phyloP scores from a whole-genome alignment of 441 rosid genomes.

The Populus hybrid region DNA sequence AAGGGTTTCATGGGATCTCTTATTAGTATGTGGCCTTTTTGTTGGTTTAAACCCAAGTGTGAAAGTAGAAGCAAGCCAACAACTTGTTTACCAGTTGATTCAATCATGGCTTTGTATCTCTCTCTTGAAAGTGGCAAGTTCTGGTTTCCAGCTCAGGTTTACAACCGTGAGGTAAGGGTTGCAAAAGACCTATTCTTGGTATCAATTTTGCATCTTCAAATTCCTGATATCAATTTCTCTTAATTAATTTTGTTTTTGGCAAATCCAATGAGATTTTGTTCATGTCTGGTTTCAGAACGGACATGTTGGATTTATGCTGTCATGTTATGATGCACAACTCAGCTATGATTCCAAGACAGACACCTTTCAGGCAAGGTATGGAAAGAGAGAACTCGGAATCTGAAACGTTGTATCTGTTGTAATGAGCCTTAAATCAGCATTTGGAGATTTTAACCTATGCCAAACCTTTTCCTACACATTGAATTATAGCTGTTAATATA shows the following conservation, averaged over 20 bases:
- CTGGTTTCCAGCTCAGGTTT: constrained; percentile 87
- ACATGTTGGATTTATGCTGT: constrained; percentile 83
- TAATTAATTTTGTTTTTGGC: background rate
- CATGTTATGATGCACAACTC: constrained; percentile 83
- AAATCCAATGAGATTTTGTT: background rate
- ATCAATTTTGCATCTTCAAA: background rate
- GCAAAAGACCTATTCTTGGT: background rate
- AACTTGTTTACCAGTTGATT: constrained; percentile 35
- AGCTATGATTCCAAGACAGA: constrained; percentile 56
- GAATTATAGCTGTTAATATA: background rate
- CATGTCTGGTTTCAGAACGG: constrained; percentile 52
- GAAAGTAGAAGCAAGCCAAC: constrained; percentile 20
- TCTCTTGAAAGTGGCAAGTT: constrained; percentile 73
- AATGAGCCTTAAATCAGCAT: background rate
- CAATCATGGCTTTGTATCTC: constrained; percentile 60
- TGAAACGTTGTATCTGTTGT: background rate
- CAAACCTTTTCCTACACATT: background rate
- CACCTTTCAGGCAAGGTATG: constrained; percentile 72
- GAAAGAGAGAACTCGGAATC: background rate
- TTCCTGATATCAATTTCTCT: background rate
- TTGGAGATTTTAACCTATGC: background rate
- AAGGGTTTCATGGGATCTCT: constrained; percentile 28
- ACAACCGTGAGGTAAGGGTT: constrained; percentile 68
- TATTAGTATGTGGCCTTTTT: constrained; percentile 34
- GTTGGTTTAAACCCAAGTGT: constrained; percentile 35